Evolutionary conservation across 768 basidiomycete genomes (phyloP).

Genomic region (Pholiota molesta): DNA sequence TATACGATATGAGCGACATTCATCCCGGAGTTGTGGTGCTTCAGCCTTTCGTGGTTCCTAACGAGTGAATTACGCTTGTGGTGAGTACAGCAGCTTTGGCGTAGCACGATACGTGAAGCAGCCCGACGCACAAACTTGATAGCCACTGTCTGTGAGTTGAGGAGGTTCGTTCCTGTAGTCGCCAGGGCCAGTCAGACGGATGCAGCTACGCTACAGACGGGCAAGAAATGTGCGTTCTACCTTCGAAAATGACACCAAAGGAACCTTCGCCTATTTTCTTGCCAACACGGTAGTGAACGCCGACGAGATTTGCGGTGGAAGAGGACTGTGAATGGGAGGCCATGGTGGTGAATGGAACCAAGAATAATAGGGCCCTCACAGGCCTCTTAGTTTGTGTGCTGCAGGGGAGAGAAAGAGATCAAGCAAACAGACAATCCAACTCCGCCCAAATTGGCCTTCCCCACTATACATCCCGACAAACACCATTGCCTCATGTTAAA

Average conservation of each 20-base stretch:
- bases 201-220: not conserved
- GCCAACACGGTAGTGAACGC: slow-evolving; percentile 96
- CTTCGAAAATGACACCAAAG: slow-evolving; percentile 96
- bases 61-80: slow-evolving; percentile 14
- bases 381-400: slow-evolving; percentile 26
- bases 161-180: slow-evolving; percentile 84
- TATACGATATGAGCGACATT: slow-evolving; percentile 96
- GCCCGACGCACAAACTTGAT: slow-evolving; percentile 94
- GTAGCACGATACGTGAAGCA: slow-evolving; percentile 5
- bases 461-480: slow-evolving; percentile 10
- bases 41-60: slow-evolving; percentile 93
- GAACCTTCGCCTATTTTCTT: slow-evolving; percentile 99
- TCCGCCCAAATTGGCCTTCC: slow-evolving; percentile 31
- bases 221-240: slow-evolving; percentile 35
- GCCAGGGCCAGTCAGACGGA: not conserved
- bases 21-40: slow-evolving; percentile 96
- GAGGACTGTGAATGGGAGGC: slow-evolving; percentile 60
- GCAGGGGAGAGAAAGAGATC: slow-evolving; percentile 30
- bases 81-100: slow-evolving; percentile 8
- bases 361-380: slow-evolving; percentile 23
- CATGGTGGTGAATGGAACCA: slow-evolving; percentile 40
- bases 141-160: slow-evolving; percentile 98
- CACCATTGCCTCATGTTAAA: slow-evolving; percentile 3
- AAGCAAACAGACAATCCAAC: slow-evolving; percentile 33
- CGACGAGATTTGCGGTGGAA: slow-evolving; percentile 79